A percentile compares a stretch with the other conserved stretches of the same genome.
phyloP scores from a whole-genome alignment of 2,329 filamentous ascomycete species.

The Aspergillus persii region DNA sequence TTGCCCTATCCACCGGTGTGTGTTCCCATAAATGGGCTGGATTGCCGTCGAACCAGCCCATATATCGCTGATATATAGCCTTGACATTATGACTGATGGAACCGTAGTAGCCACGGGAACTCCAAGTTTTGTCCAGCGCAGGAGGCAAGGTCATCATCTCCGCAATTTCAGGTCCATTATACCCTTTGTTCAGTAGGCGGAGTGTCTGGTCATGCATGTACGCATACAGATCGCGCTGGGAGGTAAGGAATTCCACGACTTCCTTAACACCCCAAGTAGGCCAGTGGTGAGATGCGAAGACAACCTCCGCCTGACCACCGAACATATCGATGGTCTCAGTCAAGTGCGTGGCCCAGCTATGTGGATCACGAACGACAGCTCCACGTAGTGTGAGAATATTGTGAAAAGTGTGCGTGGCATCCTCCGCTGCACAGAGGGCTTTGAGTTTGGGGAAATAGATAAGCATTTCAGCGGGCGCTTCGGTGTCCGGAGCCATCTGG shows the following conservation, averaged over 20 bases:
- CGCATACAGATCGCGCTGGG: constrained; percentile 43
- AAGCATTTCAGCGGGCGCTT: constrained; percentile 46
- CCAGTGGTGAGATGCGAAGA: constrained; percentile 44
- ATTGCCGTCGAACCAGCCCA: constrained; percentile 36
- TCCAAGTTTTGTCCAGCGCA: constrained; percentile 28
- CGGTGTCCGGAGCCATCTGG: constrained; percentile 43
- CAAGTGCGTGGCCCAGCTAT: constrained; percentile 42
- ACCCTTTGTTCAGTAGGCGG: constrained; percentile 38
- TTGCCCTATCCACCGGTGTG: constrained; percentile 32
- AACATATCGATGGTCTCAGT: constrained; percentile 40
- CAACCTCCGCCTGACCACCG: constrained; percentile 29
- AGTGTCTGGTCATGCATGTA: constrained; percentile 44
- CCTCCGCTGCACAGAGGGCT: constrained; percentile 41
- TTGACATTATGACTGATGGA: constrained; percentile 42
- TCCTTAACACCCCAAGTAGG: constrained; percentile 40
- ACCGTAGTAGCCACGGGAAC: constrained; percentile 39
- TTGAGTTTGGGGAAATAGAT: constrained; percentile 39
- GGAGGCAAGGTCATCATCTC: constrained; percentile 37
- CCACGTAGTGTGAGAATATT: constrained; percentile 46
- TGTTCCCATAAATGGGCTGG: constrained; percentile 39
- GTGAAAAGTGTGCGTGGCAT: constrained; percentile 41
- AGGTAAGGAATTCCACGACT: constrained; percentile 24
- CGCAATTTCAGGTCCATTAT: constrained; percentile 41
- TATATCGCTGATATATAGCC: constrained; percentile 36
- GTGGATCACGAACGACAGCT: constrained; percentile 42